Evolutionary conservation across 1,284 basidiomycete genomes (phyloP).

Genomic region (Fomitopsis schrenkii): DNA sequence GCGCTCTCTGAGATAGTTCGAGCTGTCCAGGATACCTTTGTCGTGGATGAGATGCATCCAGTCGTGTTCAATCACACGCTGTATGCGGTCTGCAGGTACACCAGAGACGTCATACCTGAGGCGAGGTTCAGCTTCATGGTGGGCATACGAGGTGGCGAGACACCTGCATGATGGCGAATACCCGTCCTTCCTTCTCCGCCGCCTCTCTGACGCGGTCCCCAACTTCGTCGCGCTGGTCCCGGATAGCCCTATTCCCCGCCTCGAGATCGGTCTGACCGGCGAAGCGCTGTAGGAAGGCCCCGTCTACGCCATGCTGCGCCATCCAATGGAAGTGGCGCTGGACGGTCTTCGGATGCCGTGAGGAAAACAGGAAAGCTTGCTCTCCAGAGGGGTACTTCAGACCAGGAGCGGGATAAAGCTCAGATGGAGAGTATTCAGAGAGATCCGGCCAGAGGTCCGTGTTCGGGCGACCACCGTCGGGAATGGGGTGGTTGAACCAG

Average conservation of each 20-base stretch:
- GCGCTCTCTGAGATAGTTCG: conserved; percentile 64
- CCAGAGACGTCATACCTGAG: conserved; percentile 74
- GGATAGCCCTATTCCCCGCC: conserved; percentile 47
- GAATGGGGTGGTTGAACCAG: conserved; percentile 66
- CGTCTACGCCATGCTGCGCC: conserved; percentile 73
- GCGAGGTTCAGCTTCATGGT: background rate
- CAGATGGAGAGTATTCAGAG: conserved; percentile 62
- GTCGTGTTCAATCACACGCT: conserved; percentile 56
- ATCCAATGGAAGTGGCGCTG: conserved; percentile 78
- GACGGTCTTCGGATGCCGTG: conserved; percentile 68
- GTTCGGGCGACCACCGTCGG: conserved; percentile 62
- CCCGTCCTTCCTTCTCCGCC: conserved; percentile 70
- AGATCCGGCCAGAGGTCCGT: conserved; percentile 74
- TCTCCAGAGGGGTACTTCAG: conserved; percentile 50
- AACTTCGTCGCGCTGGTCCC: conserved; percentile 64
- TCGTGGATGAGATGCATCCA: conserved; percentile 64
- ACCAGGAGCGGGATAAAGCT: conserved; percentile 67
- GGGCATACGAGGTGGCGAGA: background rate
- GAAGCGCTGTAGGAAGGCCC: conserved; percentile 75
- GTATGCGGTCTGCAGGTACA: conserved; percentile 56
- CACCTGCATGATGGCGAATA: conserved; percentile 74
- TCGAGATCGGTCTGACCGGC: conserved; percentile 55
- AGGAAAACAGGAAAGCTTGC: conserved; percentile 68
- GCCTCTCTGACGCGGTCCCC: conserved; percentile 65
- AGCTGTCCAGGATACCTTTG: conserved; percentile 60